Base-by-base conservation (phyloP, 257 asterid species). In the Paulownia fortunei region DNA sequence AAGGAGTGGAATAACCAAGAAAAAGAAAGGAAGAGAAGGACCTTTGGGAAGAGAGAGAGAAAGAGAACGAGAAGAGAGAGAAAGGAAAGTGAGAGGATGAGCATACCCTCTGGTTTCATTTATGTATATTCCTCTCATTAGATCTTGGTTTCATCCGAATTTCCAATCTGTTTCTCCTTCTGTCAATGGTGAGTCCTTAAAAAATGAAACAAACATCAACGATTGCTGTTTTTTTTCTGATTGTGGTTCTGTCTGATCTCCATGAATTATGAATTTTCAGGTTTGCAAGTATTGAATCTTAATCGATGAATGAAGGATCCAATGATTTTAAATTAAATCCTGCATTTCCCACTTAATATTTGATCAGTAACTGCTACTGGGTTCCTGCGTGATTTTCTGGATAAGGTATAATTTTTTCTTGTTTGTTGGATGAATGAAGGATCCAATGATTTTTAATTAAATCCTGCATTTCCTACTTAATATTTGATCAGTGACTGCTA, bases 1-100 rank as follows among this genome's bases (percentile, higher is more conserved):
- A 76, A 76, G 77, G 83, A 82, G 91, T 89, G 94, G 91, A 88
- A 89, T 82, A 87, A 86, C 87, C 87, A 80, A 85, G 86, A 79
- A 80, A 82, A 81, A 84, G 72, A 82, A 80, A 83, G 80, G 71
- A 77, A 81, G 78, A 60, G 87, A 83, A 88, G 86, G 86, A 81
- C 87, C 87, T 84, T 83, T 87, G 84, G 80, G 79, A 73, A 49
- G 72, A 74, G 69, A 52, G 69, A 78, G 82, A 73, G 49, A 70
- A 34, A 69, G 69, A 61, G 67, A 44, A 46, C 58, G 44, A 73
- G 32, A 70, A 34, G 52, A 73, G 81, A 69, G 86, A 82, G 83
- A 84, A 68, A 73, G 78, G 75, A 84, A 81, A 74, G 83, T 64
- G 77, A 76, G 86, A 82, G 85, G 89, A 80, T 72, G 85, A 86